Base-by-base conservation (phyloP, 1,284 basidiomycete species). In the Meripilus lineatus region DNA sequence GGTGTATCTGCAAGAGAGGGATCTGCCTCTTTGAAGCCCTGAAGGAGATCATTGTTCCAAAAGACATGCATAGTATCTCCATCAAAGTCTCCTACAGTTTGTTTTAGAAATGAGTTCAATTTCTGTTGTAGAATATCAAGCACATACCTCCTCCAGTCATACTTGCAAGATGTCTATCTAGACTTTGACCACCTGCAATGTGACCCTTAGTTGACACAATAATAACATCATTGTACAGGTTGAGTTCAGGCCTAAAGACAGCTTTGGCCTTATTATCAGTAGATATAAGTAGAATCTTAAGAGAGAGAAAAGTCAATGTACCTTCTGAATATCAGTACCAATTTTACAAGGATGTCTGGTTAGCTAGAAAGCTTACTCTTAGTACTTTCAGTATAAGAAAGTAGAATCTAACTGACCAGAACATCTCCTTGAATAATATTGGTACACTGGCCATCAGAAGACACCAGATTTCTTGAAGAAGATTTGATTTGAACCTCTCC, bases 261-360 rank as follows among this genome's bases (percentile, higher is more conserved):
- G 69, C 72, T 22, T 50, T 59, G 8, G 72, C 63, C 71, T 73
- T 32, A 42, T 18, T 21, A 34, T 5, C 26, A 24, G 7, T 2
- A 40, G 38, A 15, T 20, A 23, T 28, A 14, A 17, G 15, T 41
- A 14, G 23, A 21, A 13, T 33, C 2, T 11, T 32, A 10, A 20
- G 21, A 14, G 17, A 4, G 20, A 8, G 17, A 7, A 40, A 18
- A 10, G 26, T 14, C 26, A 30, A 5, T 25, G n/a, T 40, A 69
- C 70, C 58, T 70, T 72, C 46, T 70, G 68, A 0, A 69, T 59
- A 49, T 75, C 72, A 2, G 64, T 67, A 1, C 70, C 68, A 0
- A 73, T 55, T 45, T 74, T 74, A 54, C 71, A 73, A 2, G 72
- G 72, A 50, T 69, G 68, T 7, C 72, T 57, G 6, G 68, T 71